phyloP scores from a whole-genome alignment of 768 basidiomycete species.

The Nidularia sp. region DNA sequence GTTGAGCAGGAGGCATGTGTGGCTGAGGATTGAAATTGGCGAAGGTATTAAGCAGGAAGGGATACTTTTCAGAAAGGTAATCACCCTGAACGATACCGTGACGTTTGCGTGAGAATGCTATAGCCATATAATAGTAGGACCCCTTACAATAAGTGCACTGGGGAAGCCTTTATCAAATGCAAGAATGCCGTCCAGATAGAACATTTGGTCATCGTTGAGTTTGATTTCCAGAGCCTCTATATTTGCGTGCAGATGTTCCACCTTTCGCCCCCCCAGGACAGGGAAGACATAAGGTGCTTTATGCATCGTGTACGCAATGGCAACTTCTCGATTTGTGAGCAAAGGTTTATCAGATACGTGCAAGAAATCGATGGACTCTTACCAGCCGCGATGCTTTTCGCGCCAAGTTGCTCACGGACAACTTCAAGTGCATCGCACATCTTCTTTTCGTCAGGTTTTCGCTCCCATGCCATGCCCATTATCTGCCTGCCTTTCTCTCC shows the following conservation, averaged over 20 bases:
- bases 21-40: too few species aligned
- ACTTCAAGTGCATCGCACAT: background rate
- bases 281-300: slow-evolving; percentile 4
- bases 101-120: too few species aligned
- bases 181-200: slow-evolving; percentile 25
- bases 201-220: slow-evolving; percentile 32
- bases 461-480: background rate
- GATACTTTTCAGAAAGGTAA: too few species aligned
- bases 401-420: background rate
- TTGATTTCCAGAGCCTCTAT: slow-evolving; percentile 37
- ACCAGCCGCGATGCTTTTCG: background rate
- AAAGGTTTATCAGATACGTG: too few species aligned
- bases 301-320: background rate
- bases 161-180: slow-evolving; percentile 1
- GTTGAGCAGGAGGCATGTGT: too few species aligned
- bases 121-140: too few species aligned
- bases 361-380: background rate
- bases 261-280: slow-evolving; percentile 18
- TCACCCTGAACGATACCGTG: too few species aligned
- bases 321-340: background rate
- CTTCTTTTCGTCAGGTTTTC: background rate
- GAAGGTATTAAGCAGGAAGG: too few species aligned
- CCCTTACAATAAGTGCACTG: background rate
- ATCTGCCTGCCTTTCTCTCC: background rate
- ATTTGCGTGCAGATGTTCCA: slow-evolving; percentile 40